phyloP scores from a whole-genome alignment of 73 alveolate species.

The Breviolum minutum region DNA sequence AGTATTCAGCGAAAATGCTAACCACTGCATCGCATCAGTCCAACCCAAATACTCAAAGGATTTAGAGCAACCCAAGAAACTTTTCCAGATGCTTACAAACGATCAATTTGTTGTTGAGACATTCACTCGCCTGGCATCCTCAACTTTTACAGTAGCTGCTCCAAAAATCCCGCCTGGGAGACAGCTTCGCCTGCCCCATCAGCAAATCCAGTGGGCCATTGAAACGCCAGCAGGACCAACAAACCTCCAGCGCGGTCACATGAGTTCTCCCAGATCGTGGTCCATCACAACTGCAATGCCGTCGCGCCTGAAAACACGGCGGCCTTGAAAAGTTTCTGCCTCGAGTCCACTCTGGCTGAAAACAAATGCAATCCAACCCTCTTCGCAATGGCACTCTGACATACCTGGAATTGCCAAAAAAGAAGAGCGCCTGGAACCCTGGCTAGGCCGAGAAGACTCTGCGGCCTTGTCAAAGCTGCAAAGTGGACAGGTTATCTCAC shows the following conservation, averaged over 20 bases:
- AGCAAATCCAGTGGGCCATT: conserved; percentile 33
- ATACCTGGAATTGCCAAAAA: too few species aligned
- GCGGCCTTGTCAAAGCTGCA: background rate
- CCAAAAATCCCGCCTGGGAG: conserved; percentile 7
- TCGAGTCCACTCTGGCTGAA: background rate
- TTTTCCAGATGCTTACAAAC: too few species aligned
- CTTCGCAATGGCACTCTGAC: background rate
- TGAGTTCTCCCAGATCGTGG: background rate
- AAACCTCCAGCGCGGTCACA: background rate
- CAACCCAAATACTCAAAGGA: background rate
- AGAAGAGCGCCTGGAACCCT: background rate
- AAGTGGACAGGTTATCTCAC: too few species aligned
- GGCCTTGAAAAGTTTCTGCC: conserved; percentile 1
- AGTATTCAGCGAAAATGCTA: background rate
- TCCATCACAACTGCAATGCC: background rate
- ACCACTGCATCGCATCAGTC: background rate
- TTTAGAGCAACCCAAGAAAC: background rate
- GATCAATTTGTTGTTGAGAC: too few species aligned
- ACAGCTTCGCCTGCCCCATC: background rate
- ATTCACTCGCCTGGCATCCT: too few species aligned
- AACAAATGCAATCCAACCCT: background rate
- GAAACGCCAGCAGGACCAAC: conserved; percentile 15
- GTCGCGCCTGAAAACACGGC: conserved; percentile 6
- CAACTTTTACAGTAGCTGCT: too few species aligned
- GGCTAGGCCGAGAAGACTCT: background rate